A percentile compares a stretch with the other conserved stretches of the same genome.
Evolutionary conservation across 805 yeast species (phyloP).

Genomic region (Candida schatavii): DNA sequence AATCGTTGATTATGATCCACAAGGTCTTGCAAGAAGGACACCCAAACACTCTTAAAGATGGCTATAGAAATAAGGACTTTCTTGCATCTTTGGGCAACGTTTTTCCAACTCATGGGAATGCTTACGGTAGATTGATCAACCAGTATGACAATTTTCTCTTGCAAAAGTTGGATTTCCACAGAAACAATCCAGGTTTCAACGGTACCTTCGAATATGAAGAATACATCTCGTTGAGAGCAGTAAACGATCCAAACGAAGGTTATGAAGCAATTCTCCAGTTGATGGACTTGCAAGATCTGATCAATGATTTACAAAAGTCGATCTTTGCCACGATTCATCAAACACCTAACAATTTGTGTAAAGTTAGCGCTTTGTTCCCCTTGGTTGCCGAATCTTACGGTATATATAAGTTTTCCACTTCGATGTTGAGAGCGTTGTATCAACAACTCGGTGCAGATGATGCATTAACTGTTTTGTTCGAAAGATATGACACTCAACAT

Average conservation of each 20-base stretch:
- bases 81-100: slow-evolving; percentile 67
- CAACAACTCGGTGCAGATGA: slow-evolving; percentile 70
- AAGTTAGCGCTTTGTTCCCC: slow-evolving; percentile 84
- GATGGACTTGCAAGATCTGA: slow-evolving; percentile 79
- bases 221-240: slow-evolving; percentile 81
- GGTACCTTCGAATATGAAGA: slow-evolving; percentile 97
- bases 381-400: slow-evolving; percentile 90
- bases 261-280: slow-evolving; percentile 84
- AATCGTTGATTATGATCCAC: slow-evolving; percentile 80
- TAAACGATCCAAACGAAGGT: slow-evolving; percentile 93
- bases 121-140: slow-evolving; percentile 69
- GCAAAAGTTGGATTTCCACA: slow-evolving; percentile 77
- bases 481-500: slow-evolving; percentile 70
- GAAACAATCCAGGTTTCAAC: slow-evolving; percentile 81
- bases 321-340: slow-evolving; percentile 70
- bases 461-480: slow-evolving; percentile 70
- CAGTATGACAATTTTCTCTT: slow-evolving; percentile 73
- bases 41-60: slow-evolving; percentile 76
- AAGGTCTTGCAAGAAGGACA: slow-evolving; percentile 99
- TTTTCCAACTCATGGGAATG: slow-evolving; percentile 39
- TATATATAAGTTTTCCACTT: slow-evolving; percentile 80
- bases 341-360: slow-evolving; percentile 65
- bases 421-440: slow-evolving; percentile 88
- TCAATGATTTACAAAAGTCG: slow-evolving; percentile 73
- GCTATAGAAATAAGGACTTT: slow-evolving; percentile 74